Conservation (phyloP, 495 filamentous ascomycete genomes). For the Endocarpon pusillum region DNA sequence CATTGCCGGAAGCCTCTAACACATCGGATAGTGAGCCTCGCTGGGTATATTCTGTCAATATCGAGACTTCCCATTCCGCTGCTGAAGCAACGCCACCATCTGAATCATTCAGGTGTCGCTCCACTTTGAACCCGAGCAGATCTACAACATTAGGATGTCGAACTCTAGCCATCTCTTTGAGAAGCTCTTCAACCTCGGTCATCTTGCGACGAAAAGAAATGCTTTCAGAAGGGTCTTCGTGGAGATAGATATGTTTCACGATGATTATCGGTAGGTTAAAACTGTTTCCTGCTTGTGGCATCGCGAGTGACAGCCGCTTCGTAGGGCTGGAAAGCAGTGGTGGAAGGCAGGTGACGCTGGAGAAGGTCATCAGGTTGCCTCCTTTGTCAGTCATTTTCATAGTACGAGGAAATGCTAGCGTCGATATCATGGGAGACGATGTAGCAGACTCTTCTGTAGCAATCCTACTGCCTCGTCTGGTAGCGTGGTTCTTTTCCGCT, state of each 20-base stretch:
- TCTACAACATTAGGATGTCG: conserved; percentile 62
- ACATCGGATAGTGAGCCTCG: conserved; percentile 72
- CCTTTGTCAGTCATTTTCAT: conserved; percentile 40
- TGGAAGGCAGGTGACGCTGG: conserved; percentile 48
- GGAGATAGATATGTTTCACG: conserved; percentile 23
- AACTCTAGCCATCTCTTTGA: conserved; percentile 56
- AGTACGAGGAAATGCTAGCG: conserved; percentile 50
- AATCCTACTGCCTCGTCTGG: too few relatives aligned
- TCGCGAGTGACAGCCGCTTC: conserved; percentile 40
- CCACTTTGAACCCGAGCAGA: conserved; percentile 67
- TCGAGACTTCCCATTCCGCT: conserved; percentile 54
- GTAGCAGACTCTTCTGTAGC: conserved; percentile 14
- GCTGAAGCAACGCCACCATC: conserved; percentile 13
- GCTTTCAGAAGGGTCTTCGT: conserved; percentile 22
- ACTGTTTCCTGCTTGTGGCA: too few relatives aligned
- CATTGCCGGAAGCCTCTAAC: conserved; percentile 55
- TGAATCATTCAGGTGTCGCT: conserved; percentile 24
- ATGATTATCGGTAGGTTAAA: too few relatives aligned
- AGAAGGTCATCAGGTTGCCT: conserved; percentile 40
- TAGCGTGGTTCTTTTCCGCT: conserved; percentile 17
- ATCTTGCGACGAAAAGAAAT: conserved; percentile 34
- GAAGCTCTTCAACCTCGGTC: conserved; percentile 50
- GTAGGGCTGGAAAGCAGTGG: conserved; percentile 35
- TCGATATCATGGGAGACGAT: conserved; percentile 18
- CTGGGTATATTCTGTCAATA: conserved; percentile 61